Evolutionary conservation across 148 eudicot species (phyloP).

Genomic region (Diospyros lotus): DNA sequence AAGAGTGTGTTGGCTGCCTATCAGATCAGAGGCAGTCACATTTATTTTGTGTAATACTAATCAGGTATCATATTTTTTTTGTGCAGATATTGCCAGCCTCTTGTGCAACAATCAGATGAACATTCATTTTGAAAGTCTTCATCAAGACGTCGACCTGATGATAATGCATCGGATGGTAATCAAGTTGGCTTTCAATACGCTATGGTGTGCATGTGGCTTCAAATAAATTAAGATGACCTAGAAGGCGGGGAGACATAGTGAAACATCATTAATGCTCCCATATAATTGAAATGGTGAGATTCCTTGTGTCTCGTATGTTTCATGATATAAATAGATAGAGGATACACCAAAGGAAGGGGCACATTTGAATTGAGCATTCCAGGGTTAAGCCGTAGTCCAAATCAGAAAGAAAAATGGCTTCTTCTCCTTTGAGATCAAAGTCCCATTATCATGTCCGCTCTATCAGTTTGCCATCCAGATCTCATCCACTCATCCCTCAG

Average conservation of each 20-base stretch:
- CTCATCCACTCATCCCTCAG: constrained; percentile 21
- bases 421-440: constrained; percentile 22
- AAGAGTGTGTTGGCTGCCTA: too few relatives aligned
- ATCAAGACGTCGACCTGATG: too few relatives aligned
- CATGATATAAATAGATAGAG: background rate
- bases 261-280: background rate
- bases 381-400: background rate
- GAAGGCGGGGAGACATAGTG: constrained; percentile 2
- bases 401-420: constrained; percentile 11
- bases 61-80: too few relatives aligned
- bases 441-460: constrained; percentile 23
- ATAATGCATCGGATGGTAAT: too few relatives aligned
- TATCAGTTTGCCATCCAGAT: constrained; percentile 28
- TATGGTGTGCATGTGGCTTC: background rate
- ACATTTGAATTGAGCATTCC: background rate
- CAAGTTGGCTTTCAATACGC: too few relatives aligned
- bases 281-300: background rate
- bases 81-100: too few relatives aligned
- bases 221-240: background rate
- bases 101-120: too few relatives aligned
- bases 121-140: too few relatives aligned
- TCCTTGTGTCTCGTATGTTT: background rate
- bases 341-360: background rate
- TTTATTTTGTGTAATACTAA: too few relatives aligned
- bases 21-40: too few relatives aligned